phyloP scores from a whole-genome alignment of 805 yeast species.

The Candida yuanshanica region DNA sequence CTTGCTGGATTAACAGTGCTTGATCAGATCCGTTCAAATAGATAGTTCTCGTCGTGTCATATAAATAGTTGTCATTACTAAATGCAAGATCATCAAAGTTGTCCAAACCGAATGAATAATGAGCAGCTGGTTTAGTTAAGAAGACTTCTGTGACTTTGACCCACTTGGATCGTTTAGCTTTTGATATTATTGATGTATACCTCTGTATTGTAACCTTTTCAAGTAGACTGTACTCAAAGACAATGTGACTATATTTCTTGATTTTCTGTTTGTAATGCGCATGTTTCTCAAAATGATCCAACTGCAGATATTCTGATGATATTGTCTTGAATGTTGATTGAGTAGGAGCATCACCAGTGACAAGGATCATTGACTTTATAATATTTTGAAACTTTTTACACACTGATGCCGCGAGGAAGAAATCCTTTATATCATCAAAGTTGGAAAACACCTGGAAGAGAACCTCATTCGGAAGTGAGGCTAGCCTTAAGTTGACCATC shows the following conservation, averaged over 20 bases:
- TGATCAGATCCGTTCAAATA: slow-evolving; percentile 6
- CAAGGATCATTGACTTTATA: slow-evolving; percentile 1
- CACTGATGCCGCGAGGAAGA: background rate
- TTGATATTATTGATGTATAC: background rate
- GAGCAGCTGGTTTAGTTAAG: slow-evolving; percentile 1
- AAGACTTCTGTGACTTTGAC: slow-evolving; percentile 3
- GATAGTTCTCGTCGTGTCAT: slow-evolving; percentile 3
- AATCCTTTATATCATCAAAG: slow-evolving; percentile 3
- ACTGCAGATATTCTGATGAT: slow-evolving; percentile 1
- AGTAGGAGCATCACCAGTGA: slow-evolving; percentile 3
- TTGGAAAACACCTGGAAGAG: background rate
- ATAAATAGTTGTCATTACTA: background rate
- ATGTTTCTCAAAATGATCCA: background rate
- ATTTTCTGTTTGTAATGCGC: background rate
- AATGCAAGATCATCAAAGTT: slow-evolving; percentile 1
- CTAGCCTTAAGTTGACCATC: too few species aligned
- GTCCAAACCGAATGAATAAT: slow-evolving; percentile 2
- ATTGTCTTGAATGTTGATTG: slow-evolving; percentile 2
- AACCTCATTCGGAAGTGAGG: slow-evolving; percentile 5
- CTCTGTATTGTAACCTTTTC: background rate
- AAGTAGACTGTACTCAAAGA: slow-evolving; percentile 4
- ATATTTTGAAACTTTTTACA: slow-evolving; percentile 4
- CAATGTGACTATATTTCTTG: slow-evolving; percentile 2
- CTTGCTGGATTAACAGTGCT: slow-evolving; percentile 1
- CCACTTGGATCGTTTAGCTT: background rate